Evolutionary conservation across 305 asterid genomes (phyloP).

Genomic region (Fraxinus sp.): DNA sequence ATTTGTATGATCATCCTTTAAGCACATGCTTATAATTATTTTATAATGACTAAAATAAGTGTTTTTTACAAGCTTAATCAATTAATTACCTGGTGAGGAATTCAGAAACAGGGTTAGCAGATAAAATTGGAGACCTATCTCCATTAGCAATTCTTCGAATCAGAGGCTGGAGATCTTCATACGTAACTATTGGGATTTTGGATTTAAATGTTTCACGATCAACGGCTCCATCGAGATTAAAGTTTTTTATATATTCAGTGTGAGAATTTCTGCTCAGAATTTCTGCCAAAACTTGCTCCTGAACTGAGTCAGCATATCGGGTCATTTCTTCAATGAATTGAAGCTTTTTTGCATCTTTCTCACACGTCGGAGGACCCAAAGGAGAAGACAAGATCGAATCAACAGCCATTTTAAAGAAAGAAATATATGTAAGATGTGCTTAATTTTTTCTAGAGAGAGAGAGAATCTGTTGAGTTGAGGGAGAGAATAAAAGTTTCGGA

Average conservation of each 20-base stretch:
- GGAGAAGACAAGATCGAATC: slow-evolving; percentile 78
- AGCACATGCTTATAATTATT: not conserved
- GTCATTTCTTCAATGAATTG: slow-evolving; percentile 91
- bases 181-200: slow-evolving; percentile 69
- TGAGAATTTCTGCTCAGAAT: slow-evolving; percentile 66
- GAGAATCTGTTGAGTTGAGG: not conserved
- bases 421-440: not conserved
- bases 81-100: slow-evolving; percentile 79
- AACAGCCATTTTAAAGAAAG: slow-evolving; percentile 57
- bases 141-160: slow-evolving; percentile 90
- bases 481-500: not conserved
- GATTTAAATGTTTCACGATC: slow-evolving; percentile 72
- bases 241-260: slow-evolving; percentile 65
- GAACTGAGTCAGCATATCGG: slow-evolving; percentile 74
- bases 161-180: slow-evolving; percentile 90
- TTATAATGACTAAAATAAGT: not conserved
- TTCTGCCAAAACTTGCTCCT: slow-evolving; percentile 59
- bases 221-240: slow-evolving; percentile 56
- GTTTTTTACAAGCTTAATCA: not conserved
- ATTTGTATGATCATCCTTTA: not conserved
- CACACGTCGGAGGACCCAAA: slow-evolving; percentile 81
- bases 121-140: slow-evolving; percentile 76
- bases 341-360: slow-evolving; percentile 85
- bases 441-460: not conserved
- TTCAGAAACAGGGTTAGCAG: slow-evolving; percentile 87